A percentile compares a stretch with the other conserved stretches of the same genome.
Conservation (phyloP, 805 yeast species). For the Starmerella vaccinii region DNA sequence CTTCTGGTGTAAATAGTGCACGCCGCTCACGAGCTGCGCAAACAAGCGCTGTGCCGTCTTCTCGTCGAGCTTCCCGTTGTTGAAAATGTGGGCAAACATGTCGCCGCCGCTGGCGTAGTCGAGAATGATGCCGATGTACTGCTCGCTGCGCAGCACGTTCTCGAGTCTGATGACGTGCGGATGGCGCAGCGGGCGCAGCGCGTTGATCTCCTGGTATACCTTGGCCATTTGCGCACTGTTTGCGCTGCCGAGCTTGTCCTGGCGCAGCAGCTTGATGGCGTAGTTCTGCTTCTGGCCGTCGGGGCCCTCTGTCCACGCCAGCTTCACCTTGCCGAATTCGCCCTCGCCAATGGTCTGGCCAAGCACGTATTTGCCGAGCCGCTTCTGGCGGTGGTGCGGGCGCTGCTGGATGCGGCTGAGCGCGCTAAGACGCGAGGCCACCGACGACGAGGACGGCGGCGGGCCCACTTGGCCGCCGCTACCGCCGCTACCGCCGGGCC, state of each 20-base stretch:
- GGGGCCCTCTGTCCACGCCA: conserved; percentile 89
- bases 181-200: conserved; percentile 65
- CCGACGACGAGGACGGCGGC: conserved; percentile 12
- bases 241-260: conserved; percentile 69
- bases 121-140: conserved; percentile 89
- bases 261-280: conserved; percentile 82
- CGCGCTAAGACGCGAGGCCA: conserved; percentile 20
- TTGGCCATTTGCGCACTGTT: conserved; percentile 80
- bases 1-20: conserved; percentile 73
- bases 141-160: conserved; percentile 86
- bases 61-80: conserved; percentile 79
- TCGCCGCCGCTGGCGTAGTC: conserved; percentile 98
- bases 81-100: conserved; percentile 81
- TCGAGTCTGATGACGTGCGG: conserved; percentile 89
- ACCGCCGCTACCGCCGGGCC: background rate
- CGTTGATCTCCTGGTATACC: conserved; percentile 86
- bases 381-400: conserved; percentile 26
- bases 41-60: conserved; percentile 74
- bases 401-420: conserved; percentile 23
- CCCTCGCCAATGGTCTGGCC: conserved; percentile 97
- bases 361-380: conserved; percentile 81
- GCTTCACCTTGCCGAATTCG: conserved; percentile 93
- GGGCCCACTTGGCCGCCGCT: conserved; percentile 1
- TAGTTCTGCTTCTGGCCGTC: conserved; percentile 51
- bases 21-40: conserved; percentile 90